These are phyloP conservation scores for Cerrena zonata DNA, from an alignment of 1,284 basidiomycete species.

Conservation along the genomic window DNA sequence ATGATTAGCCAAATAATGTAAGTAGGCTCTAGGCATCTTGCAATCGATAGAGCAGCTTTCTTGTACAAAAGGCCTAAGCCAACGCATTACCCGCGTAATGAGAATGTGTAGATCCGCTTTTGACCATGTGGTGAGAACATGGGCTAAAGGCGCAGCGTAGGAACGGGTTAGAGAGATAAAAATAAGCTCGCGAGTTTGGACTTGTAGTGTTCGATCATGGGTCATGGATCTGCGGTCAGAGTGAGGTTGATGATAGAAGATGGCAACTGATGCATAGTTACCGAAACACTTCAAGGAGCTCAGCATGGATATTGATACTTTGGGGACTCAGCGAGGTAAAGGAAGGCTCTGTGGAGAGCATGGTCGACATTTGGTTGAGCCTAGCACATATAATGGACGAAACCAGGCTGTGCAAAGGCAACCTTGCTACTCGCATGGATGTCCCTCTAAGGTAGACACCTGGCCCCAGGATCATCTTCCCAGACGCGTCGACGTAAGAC, in stretches of 20 bases:
- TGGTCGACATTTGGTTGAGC: conserved; percentile 5
- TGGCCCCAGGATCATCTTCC: conserved; percentile 6
- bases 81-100: conserved; percentile 2
- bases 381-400: conserved; percentile 4
- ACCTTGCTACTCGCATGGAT: background rate
- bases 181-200: background rate
- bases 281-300: conserved; percentile 5
- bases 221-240: background rate
- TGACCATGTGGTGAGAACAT: conserved; percentile 2
- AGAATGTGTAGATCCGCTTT: background rate
- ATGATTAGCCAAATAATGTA: conserved; percentile 3
- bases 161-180: background rate
- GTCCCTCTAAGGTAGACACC: background rate
- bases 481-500: conserved; percentile 7
- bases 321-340: background rate
- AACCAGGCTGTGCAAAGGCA: background rate
- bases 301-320: conserved; percentile 1
- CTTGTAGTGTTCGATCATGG: background rate
- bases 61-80: conserved; percentile 6
- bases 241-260: background rate
- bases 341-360: background rate
- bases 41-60: background rate
- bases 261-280: background rate
- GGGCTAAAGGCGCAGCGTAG: conserved; percentile 1
- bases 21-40: conserved; percentile 5